These are phyloP conservation scores for Zoysia japonica DNA, from an alignment of 176 grass and related monocot genomes.

Conservation along the genomic window DNA sequence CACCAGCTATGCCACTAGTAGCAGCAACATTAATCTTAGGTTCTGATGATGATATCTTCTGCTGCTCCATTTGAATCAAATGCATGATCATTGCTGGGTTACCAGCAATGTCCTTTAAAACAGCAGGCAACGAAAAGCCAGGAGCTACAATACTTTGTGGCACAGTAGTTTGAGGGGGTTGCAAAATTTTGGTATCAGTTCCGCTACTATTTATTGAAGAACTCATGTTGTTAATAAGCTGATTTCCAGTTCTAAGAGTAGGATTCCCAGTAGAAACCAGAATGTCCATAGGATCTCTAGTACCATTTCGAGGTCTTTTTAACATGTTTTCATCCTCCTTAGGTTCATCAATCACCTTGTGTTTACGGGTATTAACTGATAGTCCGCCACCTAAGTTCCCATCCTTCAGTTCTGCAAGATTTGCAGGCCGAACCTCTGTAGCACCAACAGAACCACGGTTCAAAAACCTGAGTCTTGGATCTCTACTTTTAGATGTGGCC, in stretches of 20 bases:
- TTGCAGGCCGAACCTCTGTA: conserved; percentile 30
- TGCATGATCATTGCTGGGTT: conserved; percentile 79
- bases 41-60: conserved; percentile 62
- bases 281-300: conserved; percentile 41
- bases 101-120: conserved; percentile 75
- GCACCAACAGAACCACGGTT: conserved; percentile 52
- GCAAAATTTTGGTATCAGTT: conserved; percentile 31
- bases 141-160: conserved; percentile 44
- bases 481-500: conserved; percentile 62
- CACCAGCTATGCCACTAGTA: conserved; percentile 37
- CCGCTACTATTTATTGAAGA: conserved; percentile 29
- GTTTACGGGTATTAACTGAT: conserved; percentile 47
- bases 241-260: conserved; percentile 33
- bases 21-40: conserved; percentile 43
- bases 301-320: conserved; percentile 59
- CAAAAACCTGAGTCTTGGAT: conserved; percentile 82
- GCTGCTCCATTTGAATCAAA: conserved; percentile 73
- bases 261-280: conserved; percentile 37
- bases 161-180: conserved; percentile 37
- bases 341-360: conserved; percentile 58
- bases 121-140: conserved; percentile 57
- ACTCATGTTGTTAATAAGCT: conserved; percentile 38
- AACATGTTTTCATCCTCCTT: conserved; percentile 42
- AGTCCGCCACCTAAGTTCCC: conserved; percentile 23
- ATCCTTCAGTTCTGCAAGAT: conserved; percentile 44